Evolutionary conservation across 2,329 filamentous ascomycete species (phyloP), one percentile per base, ranked within the genome.

Genomic region (Diaporthe destruens): DNA sequence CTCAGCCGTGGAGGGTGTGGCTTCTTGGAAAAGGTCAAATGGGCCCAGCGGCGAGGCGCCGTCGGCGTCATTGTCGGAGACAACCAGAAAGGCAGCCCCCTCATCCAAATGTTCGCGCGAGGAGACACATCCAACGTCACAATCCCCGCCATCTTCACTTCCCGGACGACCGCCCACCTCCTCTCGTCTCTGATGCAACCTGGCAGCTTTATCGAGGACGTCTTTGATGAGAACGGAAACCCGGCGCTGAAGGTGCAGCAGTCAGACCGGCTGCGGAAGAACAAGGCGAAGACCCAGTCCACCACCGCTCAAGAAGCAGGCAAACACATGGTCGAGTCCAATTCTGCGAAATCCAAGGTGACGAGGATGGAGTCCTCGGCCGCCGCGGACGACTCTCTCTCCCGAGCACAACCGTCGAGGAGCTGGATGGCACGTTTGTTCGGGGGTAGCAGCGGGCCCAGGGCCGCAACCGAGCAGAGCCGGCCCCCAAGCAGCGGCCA

Each of bases 91-190:
- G 96, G 96, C 56, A 95, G 95, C 5, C 93, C 93, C 47, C 85
- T 99, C 74, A 94, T 98, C 66, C 96, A 97, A 77, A 99, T 99
- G 96, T 98, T 98, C 81, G 96, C 96, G n/a, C 91, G 94, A 78
- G 96, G 96, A 49, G 95, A 98, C 80, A 98, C 96, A 4, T 97
- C 95, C 44, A 98, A 98, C 78, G 90, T 98, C 76, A 94, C 94
- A 0, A 98, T 99, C 69, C 95, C 96, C 1, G 94, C 96, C 0
- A 87, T 98, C 12, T 99, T 99, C 82, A 98, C 96, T 0, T 97
- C 96, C 0, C 91, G 96, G 77, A 98, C 95, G 0, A 98, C 96
- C 0, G 96, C 96, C 1, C 96, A 98, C 80, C 87, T 99, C 18
- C 87, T 99, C 20, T 97, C 95, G 1, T 95, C 95, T 9, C 87